Evolutionary conservation across 768 basidiomycete species (phyloP).

Genomic region (Daedaleopsis sinensis): DNA sequence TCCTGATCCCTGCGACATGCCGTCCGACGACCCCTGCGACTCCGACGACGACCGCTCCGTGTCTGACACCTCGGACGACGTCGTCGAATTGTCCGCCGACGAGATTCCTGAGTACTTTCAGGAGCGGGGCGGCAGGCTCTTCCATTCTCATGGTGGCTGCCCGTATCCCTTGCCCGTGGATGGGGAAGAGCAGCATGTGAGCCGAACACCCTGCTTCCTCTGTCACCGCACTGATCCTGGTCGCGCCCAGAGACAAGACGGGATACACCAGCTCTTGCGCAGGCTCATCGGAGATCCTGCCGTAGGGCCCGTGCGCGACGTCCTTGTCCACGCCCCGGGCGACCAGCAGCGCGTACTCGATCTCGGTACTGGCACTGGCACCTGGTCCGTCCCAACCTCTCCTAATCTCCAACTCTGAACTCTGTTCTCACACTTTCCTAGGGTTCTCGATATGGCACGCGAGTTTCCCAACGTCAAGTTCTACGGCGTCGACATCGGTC

Average conservation of each 20-base stretch:
- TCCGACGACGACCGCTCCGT: constrained; percentile 38
- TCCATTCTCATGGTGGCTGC: constrained; percentile 62
- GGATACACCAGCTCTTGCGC: constrained; percentile 51
- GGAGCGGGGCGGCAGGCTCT: constrained; percentile 63
- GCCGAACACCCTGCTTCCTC: constrained; percentile 22
- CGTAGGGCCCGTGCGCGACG: constrained; percentile 59
- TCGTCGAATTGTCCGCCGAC: constrained; percentile 50
- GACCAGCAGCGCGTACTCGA: constrained; percentile 63
- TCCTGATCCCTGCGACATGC: constrained; percentile 12
- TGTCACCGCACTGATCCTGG: constrained; percentile 3
- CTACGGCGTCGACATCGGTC: constrained; percentile 78
- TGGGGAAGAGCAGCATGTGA: constrained; percentile 66
- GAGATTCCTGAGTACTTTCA: constrained; percentile 65
- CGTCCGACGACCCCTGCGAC: constrained; percentile 4
- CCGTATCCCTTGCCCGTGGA: constrained; percentile 80
- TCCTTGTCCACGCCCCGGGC: constrained; percentile 44
- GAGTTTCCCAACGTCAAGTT: constrained; percentile 67
- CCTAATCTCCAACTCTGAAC: no score
- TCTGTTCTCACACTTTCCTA: constrained; percentile 31
- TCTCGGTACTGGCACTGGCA: constrained; percentile 75
- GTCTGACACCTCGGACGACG: constrained; percentile 45
- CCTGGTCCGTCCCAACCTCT: constrained; percentile 49
- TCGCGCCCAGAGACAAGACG: constrained; percentile 51
- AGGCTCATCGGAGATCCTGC: constrained; percentile 58
- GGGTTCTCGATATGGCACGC: constrained; percentile 76